A percentile compares a stretch with the other conserved stretches of the same genome.
These are phyloP conservation scores for Apiotrichum sp. DNA, from an alignment of 1,284 basidiomycete species.

Conservation along the genomic window DNA sequence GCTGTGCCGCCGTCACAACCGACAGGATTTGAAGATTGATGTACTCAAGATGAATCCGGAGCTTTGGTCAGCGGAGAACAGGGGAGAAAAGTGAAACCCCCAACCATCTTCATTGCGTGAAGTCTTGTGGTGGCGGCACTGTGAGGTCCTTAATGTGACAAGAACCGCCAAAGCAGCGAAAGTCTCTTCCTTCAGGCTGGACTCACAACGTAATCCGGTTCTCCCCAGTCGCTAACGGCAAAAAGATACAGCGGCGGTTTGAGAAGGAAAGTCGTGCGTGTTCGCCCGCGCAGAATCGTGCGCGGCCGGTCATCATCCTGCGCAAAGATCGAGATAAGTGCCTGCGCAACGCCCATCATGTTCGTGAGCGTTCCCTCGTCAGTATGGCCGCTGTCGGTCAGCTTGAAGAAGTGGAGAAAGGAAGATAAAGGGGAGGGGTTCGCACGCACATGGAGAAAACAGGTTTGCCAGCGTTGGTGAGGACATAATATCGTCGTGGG, in stretches of 20 bases:
- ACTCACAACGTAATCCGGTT: slow-evolving; percentile 87
- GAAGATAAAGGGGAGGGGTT: not conserved
- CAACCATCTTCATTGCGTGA: too few species aligned
- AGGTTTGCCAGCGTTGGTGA: slow-evolving; percentile 93
- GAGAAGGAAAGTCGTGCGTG: slow-evolving; percentile 76
- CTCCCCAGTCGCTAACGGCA: slow-evolving; percentile 82
- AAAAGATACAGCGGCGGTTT: slow-evolving; percentile 85
- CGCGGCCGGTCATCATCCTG: slow-evolving; percentile 71
- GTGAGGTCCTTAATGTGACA: too few species aligned
- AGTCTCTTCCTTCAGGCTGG: too few species aligned
- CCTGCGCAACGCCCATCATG: slow-evolving; percentile 87
- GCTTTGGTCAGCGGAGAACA: slow-evolving; percentile 53
- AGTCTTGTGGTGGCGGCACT: too few species aligned
- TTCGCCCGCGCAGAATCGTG: slow-evolving; percentile 52
- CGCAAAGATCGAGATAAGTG: slow-evolving; percentile 83
- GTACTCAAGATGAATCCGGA: slow-evolving; percentile 87
- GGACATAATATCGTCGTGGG: slow-evolving; percentile 71
- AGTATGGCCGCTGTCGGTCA: slow-evolving; percentile 25
- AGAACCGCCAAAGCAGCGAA: too few species aligned
- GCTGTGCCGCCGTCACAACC: slow-evolving; percentile 76
- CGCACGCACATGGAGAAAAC: slow-evolving; percentile 68
- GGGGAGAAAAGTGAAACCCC: not conserved
- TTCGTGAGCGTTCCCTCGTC: slow-evolving; percentile 61
- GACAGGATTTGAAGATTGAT: slow-evolving; percentile 87
- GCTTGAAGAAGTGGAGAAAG: not conserved